phyloP scores from a whole-genome alignment of 2,329 filamentous ascomycete genomes.

The Diplodia intermedia region DNA sequence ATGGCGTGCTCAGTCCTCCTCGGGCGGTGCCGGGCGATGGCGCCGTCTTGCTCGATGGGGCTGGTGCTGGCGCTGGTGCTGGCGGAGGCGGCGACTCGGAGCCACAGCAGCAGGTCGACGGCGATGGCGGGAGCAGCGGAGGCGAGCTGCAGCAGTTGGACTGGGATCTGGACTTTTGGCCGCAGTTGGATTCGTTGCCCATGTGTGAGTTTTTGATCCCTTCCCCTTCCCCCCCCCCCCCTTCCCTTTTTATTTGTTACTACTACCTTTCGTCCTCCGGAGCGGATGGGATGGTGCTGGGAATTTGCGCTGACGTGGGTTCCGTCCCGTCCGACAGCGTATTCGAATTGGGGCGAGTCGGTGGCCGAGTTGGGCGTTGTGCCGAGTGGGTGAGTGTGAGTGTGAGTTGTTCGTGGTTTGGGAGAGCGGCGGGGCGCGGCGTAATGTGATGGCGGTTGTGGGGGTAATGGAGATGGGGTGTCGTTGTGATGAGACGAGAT shows the following conservation, averaged over 20 bases:
- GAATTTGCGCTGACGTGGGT: neutral
- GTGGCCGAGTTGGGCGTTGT: slow-evolving; percentile 19
- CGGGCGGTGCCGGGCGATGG: neutral
- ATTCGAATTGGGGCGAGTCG: slow-evolving; percentile 18
- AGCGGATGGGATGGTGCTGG: no score
- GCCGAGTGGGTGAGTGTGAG: neutral
- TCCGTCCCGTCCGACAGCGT: neutral
- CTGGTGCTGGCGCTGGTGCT: neutral
- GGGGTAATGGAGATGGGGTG: no score
- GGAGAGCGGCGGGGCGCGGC: neutral
- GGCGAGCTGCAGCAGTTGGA: slow-evolving; percentile 18
- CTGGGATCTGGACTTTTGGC: slow-evolving; percentile 28
- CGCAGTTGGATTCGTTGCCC: slow-evolving; percentile 26
- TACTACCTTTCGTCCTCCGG: no score
- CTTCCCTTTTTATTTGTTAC: no score
- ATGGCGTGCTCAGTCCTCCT: neutral
- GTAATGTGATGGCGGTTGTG: neutral
- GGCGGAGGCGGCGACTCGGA: neutral
- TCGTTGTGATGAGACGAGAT: no score
- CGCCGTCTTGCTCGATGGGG: neutral
- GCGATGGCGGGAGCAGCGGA: neutral
- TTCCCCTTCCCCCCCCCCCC: no score
- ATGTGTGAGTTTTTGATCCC: slow-evolving; percentile 17
- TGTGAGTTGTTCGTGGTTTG: neutral
- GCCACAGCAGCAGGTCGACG: neutral